phyloP scores from a whole-genome alignment of 2,329 filamentous ascomycete species.

The Botryotinia globosa region DNA sequence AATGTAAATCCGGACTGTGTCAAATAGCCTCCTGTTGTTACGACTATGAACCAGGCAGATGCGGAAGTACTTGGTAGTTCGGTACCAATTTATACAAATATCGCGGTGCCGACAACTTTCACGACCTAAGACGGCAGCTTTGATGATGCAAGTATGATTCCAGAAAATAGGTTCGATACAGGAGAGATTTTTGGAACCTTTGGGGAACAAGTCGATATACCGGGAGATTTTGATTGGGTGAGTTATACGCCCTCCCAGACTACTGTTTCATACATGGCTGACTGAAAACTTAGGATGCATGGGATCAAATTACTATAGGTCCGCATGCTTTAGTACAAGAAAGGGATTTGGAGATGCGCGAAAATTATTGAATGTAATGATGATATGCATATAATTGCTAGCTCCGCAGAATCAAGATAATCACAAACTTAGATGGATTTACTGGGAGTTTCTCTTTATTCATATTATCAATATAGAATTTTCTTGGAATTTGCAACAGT shows the following conservation, averaged over 20 bases:
- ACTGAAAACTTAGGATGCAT: slow-evolving; percentile 24
- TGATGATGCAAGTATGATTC: slow-evolving; percentile 18
- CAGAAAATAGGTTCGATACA: slow-evolving; percentile 22
- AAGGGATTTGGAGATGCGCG: background rate
- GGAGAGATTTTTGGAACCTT: slow-evolving; percentile 22
- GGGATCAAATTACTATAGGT: slow-evolving; percentile 27
- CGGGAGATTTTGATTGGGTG: slow-evolving; percentile 31
- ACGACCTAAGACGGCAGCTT: background rate
- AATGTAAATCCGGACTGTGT: background rate
- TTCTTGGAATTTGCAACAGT: background rate
- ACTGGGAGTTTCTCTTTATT: too few relatives aligned
- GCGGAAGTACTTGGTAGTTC: background rate
- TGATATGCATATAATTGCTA: background rate
- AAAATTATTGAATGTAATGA: background rate
- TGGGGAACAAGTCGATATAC: slow-evolving; percentile 23
- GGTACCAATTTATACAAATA: background rate
- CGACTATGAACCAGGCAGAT: slow-evolving; percentile 7
- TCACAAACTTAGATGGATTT: background rate
- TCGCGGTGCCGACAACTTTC: slow-evolving; percentile 12
- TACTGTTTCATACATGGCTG: background rate
- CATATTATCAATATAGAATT: too few relatives aligned
- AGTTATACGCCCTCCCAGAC: background rate
- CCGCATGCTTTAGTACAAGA: background rate
- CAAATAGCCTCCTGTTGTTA: background rate
- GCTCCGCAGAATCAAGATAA: background rate